Evolutionary conservation across 495 filamentous ascomycete genomes (phyloP), one percentile per base, ranked within the genome.

Genomic region (Darksidea phi): DNA sequence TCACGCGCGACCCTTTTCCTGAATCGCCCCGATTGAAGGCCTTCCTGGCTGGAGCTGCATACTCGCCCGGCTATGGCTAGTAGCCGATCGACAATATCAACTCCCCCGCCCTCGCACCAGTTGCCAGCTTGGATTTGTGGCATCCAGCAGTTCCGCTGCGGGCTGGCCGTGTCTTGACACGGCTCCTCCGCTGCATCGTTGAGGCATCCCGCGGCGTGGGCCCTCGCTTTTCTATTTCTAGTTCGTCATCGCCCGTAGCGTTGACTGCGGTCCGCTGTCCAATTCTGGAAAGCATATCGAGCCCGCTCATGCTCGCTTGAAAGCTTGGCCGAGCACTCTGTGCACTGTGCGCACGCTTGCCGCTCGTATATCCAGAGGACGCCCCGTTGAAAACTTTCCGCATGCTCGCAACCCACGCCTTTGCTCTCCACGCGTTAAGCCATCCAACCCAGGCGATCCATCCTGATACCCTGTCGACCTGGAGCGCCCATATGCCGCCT

Each of bases 211-310:
- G 46, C 60, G 7, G 58, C 20, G 1, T 36, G 52, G n/a, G 46
- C 46, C 47, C 15, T 13, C n/a, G 28, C 43, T 36, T 23, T 54
- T 53, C 60, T 63, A 63, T 63, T 63, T 53, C 54, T 17, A 47
- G 48, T 38, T 38, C 49, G 59, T 63, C 54, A 58, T 53, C 38
- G 46, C 48, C 51, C 28, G 50, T 49, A 62, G 52, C 46, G 52
- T 54, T 28, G 20, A 62, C 51, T 26, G 46, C 18, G 52, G 41
- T 32, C 42, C 21, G 25, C 11, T 13, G 18, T 48, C 49, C 58
- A 55, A 55, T 48, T 26, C 28, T 10, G 10, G 10, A 32, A 38
- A 28, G 12, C 17, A 17, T 4, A 23, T 12, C 26, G 5, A 43
- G 48, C 48, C 23, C 18, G 42, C 18, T 34, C 43, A n/a, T 32